Conservation (phyloP, 2,329 filamentous ascomycete species). For the Aspergillus transmontanensis region DNA sequence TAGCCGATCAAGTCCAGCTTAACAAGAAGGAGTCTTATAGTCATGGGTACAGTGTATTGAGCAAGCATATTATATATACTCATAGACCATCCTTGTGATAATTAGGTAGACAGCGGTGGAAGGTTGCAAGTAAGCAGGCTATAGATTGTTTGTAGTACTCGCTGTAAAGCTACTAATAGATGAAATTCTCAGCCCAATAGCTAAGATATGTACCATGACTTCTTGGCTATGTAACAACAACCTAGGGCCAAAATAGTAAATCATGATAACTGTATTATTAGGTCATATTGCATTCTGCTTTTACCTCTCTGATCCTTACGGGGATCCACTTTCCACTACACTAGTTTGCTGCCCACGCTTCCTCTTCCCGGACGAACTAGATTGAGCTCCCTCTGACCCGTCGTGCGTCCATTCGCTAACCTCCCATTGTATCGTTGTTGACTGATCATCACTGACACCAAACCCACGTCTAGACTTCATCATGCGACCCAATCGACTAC, state of each 20-base stretch:
- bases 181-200: neutral
- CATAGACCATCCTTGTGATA: neutral
- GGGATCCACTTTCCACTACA: constrained; percentile 4
- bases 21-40: neutral
- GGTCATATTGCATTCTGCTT: neutral
- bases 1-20: neutral
- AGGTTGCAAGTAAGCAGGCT: neutral
- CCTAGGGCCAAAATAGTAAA: neutral
- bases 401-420: constrained; percentile 70
- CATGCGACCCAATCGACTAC: constrained; percentile 71
- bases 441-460: constrained; percentile 64
- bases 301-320: neutral
- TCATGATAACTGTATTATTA: neutral
- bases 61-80: neutral
- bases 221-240: neutral
- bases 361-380: constrained; percentile 34
- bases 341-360: constrained; percentile 29
- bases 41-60: neutral
- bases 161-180: neutral
- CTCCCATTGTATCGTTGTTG: constrained; percentile 76
- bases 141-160: neutral
- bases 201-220: neutral
- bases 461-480: constrained; percentile 62
- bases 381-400: constrained; percentile 30
- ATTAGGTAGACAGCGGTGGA: neutral